These are phyloP conservation scores for Boehmeria nivea DNA, from an alignment of 306 rosid species.

Conservation along the genomic window DNA sequence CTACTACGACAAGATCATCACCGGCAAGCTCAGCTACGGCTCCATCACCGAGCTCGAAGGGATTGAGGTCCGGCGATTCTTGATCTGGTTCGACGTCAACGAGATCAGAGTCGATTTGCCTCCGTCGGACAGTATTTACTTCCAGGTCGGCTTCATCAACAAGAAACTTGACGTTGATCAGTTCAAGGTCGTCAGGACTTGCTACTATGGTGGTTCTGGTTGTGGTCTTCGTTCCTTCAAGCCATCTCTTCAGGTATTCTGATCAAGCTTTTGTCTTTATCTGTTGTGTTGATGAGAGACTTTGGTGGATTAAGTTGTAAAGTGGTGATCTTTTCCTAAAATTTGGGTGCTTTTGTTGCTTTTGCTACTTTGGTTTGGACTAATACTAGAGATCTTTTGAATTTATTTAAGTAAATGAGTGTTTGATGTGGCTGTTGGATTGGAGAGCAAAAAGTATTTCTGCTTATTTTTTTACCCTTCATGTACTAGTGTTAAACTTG, in stretches of 20 bases:
- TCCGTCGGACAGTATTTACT: conserved; percentile 66
- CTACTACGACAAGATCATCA: conserved; percentile 57
- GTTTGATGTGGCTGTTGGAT: too few relatives aligned
- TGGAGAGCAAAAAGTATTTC: too few relatives aligned
- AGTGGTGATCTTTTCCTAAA: too few relatives aligned
- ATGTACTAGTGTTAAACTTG: too few relatives aligned
- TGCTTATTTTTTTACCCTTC: too few relatives aligned
- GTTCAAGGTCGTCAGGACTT: conserved; percentile 61
- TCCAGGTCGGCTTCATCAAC: conserved; percentile 76
- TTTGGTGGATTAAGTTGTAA: background rate
- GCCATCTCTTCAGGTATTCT: conserved; percentile 36
- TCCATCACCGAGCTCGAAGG: conserved; percentile 70
- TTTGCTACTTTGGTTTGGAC: too few relatives aligned
- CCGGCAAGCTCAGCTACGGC: conserved; percentile 69
- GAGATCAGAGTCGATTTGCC: conserved; percentile 97
- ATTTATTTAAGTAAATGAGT: too few relatives aligned
- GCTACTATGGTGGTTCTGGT: conserved; percentile 32
- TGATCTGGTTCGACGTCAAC: conserved; percentile 74
- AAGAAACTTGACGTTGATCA: conserved; percentile 73
- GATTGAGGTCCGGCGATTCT: conserved; percentile 60
- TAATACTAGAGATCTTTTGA: too few relatives aligned
- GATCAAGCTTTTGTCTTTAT: background rate
- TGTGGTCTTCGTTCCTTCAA: conserved; percentile 28
- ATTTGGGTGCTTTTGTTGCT: too few relatives aligned
- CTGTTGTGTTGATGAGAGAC: background rate